These are phyloP conservation scores for Trametopsis cervina DNA, from an alignment of 768 basidiomycete genomes.

Conservation along the genomic window DNA sequence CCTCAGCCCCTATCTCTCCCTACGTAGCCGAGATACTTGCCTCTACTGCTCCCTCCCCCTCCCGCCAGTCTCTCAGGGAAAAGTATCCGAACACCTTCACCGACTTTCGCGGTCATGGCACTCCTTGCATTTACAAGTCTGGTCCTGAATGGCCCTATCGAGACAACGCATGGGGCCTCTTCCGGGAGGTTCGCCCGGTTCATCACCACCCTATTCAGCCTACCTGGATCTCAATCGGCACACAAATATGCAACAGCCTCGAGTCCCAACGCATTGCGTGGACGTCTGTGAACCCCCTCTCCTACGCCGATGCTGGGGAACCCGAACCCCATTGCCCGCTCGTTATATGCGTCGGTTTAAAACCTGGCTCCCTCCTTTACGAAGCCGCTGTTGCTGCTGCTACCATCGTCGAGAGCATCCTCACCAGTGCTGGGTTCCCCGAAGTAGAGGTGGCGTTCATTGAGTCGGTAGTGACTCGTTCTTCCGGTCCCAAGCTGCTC, in stretches of 20 bases:
- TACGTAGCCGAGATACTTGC: neutral
- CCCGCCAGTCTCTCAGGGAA: slow-evolving; percentile 6
- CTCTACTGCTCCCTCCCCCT: neutral
- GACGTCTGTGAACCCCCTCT: slow-evolving; percentile 26
- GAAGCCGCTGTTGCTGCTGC: slow-evolving; percentile 24
- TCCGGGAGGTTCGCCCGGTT: slow-evolving; percentile 22
- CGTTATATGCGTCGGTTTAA: slow-evolving; percentile 28
- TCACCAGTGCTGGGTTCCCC: slow-evolving; percentile 22
- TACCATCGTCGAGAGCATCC: slow-evolving; percentile 20
- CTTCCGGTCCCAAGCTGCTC: slow-evolving; percentile 24
- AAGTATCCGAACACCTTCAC: slow-evolving; percentile 14
- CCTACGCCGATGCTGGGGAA: slow-evolving; percentile 23
- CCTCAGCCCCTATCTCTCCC: too few species aligned
- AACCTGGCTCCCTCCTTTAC: slow-evolving; percentile 23
- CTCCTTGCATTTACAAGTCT: slow-evolving; percentile 24
- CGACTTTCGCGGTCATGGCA: slow-evolving; percentile 23
- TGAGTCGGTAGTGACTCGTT: slow-evolving; percentile 25
- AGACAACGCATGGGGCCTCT: slow-evolving; percentile 17
- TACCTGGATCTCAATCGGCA: slow-evolving; percentile 21
- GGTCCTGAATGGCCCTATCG: slow-evolving; percentile 22
- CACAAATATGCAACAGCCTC: slow-evolving; percentile 19
- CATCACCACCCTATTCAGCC: slow-evolving; percentile 21
- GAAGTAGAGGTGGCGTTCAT: slow-evolving; percentile 29
- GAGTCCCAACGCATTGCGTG: slow-evolving; percentile 23
- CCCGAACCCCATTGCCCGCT: slow-evolving; percentile 16